Evolutionary conservation across 371 early-diverging fungal species (phyloP).

Genomic region (Rhizopus arrhizus): DNA sequence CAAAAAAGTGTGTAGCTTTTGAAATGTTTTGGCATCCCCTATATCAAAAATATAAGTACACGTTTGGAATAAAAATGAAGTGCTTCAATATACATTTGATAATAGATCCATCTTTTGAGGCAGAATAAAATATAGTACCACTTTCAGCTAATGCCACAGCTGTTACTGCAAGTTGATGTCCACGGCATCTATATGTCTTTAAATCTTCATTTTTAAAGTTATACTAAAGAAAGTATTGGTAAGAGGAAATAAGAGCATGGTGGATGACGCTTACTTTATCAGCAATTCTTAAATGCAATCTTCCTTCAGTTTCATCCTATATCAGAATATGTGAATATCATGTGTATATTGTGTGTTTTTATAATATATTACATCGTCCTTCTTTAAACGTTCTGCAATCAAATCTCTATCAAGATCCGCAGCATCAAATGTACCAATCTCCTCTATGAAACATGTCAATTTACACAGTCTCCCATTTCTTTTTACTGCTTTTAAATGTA

Average conservation of each 20-base stretch:
- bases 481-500: conserved; percentile 20
- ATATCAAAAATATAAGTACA: not conserved
- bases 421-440: conserved; percentile 83
- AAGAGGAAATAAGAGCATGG: not conserved
- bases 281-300: conserved; percentile 54
- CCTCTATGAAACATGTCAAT: conserved; percentile 36
- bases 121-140: conserved; percentile 76
- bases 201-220: conserved; percentile 46
- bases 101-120: conserved; percentile 88
- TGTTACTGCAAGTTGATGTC: conserved; percentile 80
- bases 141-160: conserved; percentile 74
- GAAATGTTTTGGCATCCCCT: conserved; percentile 65
- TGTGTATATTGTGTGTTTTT: not conserved
- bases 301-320: conserved; percentile 59
- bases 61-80: not conserved
- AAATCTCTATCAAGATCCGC: conserved; percentile 90
- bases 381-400: conserved; percentile 83
- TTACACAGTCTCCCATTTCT: not conserved
- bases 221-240: conserved; percentile 31
- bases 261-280: conserved; percentile 39
- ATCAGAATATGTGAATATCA: conserved; percentile 1
- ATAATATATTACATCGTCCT: conserved; percentile 68
- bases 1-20: conserved; percentile 63
- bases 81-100: conserved; percentile 70
- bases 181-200: conserved; percentile 48